Evolutionary conservation across 306 rosid genomes (phyloP).

Genomic region (Hippophae tibetana): DNA sequence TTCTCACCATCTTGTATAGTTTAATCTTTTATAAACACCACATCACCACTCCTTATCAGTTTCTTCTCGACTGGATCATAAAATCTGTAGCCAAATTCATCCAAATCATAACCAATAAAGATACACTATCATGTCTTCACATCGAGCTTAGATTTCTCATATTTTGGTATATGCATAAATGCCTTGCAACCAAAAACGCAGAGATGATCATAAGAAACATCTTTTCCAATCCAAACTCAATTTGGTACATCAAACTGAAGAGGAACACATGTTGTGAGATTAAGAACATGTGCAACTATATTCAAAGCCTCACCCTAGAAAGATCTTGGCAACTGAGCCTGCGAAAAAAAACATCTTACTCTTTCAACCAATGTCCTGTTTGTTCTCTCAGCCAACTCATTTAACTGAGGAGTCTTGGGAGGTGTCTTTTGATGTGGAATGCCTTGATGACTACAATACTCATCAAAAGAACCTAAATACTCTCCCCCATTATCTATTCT

Average conservation of each 20-base stretch:
- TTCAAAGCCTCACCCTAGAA: background rate
- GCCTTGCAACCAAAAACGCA: too few relatives aligned
- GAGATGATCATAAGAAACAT: too few relatives aligned
- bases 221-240: too few relatives aligned
- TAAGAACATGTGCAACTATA: too few relatives aligned
- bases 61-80: background rate
- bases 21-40: background rate
- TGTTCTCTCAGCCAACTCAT: background rate
- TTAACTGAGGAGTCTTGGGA: slow-evolving; percentile 2
- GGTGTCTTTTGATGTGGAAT: slow-evolving; percentile 4
- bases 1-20: background rate
- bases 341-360: background rate
- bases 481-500: background rate
- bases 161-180: too few relatives aligned
- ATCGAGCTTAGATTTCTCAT: too few relatives aligned
- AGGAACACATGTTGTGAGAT: too few relatives aligned
- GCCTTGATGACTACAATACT: background rate
- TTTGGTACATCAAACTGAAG: too few relatives aligned
- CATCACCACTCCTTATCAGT: background rate
- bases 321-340: background rate
- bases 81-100: background rate
- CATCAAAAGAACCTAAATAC: background rate
- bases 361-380: background rate
- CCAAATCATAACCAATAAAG: too few relatives aligned
- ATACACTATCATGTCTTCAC: too few relatives aligned